phyloP scores from a whole-genome alignment of 441 rosid species.

The Gossypium lobatum region DNA sequence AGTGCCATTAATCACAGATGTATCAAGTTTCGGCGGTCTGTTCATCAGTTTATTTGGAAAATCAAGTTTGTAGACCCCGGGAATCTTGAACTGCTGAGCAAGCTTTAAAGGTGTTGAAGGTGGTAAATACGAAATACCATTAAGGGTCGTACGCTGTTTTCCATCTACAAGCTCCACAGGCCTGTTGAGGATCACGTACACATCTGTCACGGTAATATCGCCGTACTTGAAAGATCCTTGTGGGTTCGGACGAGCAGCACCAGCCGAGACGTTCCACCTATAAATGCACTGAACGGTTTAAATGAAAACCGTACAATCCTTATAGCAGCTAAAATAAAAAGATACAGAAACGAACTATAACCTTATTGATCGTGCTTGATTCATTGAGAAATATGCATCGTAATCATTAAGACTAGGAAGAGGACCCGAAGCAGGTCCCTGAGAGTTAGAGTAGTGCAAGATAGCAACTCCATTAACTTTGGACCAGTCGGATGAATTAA shows the following conservation, averaged over 20 bases:
- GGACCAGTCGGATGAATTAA: slow-evolving; percentile 39
- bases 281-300: slow-evolving; percentile 11
- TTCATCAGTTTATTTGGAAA: slow-evolving; percentile 66
- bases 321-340: slow-evolving; percentile 10
- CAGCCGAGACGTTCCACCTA: slow-evolving; percentile 82
- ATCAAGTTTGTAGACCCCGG: slow-evolving; percentile 79
- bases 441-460: slow-evolving; percentile 75
- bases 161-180: slow-evolving; percentile 72
- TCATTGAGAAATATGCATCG: slow-evolving; percentile 77
- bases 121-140: slow-evolving; percentile 67
- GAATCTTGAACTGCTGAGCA: slow-evolving; percentile 67
- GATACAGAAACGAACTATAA: slow-evolving; percentile 29
- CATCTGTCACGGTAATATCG: slow-evolving; percentile 70
- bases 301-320: not conserved
- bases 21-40: slow-evolving; percentile 60
- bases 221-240: slow-evolving; percentile 88
- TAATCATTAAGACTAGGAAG: slow-evolving; percentile 71
- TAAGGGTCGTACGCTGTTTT: slow-evolving; percentile 50
- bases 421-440: slow-evolving; percentile 80
- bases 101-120: slow-evolving; percentile 83
- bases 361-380: slow-evolving; percentile 96
- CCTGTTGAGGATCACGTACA: slow-evolving; percentile 57
- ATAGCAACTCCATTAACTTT: slow-evolving; percentile 65
- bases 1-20: slow-evolving; percentile 75
- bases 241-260: slow-evolving; percentile 93